Evolutionary conservation across 208 protist genomes (phyloP).

Genomic region (Trypanosoma melophagium): DNA sequence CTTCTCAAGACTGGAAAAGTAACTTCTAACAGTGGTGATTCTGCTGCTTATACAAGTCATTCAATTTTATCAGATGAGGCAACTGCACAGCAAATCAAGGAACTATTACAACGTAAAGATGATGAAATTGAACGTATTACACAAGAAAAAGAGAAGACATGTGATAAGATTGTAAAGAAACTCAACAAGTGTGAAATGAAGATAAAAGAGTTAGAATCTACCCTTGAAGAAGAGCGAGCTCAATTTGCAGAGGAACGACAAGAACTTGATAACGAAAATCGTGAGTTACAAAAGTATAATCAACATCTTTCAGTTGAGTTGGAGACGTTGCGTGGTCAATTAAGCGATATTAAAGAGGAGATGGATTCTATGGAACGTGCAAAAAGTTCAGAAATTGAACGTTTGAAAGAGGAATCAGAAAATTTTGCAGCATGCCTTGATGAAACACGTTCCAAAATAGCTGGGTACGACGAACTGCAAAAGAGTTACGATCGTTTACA

Average conservation of each 20-base stretch:
- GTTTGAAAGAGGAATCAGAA: constrained; percentile 57
- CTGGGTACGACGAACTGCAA: constrained; percentile 74
- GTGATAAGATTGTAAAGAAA: constrained; percentile 90
- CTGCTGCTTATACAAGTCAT: constrained; percentile 6
- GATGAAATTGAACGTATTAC: constrained; percentile 77
- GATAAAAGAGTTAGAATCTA: constrained; percentile 75
- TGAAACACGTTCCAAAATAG: constrained; percentile 59
- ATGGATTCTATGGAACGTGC: constrained; percentile 55
- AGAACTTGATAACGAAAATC: constrained; percentile 63
- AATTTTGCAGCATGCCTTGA: constrained; percentile 60
- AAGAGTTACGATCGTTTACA: constrained; percentile 82
- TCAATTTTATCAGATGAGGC: constrained; percentile 49
- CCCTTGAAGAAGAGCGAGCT: constrained; percentile 75
- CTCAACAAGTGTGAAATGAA: constrained; percentile 86
- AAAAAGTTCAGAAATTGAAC: constrained; percentile 82
- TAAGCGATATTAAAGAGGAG: constrained; percentile 53
- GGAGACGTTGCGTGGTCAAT: constrained; percentile 67
- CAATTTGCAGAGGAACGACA: constrained; percentile 75
- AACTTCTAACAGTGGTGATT: constrained; percentile 40
- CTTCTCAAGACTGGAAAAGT: constrained; percentile 81
- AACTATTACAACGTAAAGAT: constrained; percentile 84
- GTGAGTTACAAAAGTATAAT: constrained; percentile 71
- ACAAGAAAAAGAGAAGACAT: constrained; percentile 73
- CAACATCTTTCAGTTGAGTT: constrained; percentile 85
- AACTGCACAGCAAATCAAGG: constrained; percentile 63